These are phyloP conservation scores for Neostapfia colusana DNA, from an alignment of 176 grass and related monocot genomes.

Conservation along the genomic window DNA sequence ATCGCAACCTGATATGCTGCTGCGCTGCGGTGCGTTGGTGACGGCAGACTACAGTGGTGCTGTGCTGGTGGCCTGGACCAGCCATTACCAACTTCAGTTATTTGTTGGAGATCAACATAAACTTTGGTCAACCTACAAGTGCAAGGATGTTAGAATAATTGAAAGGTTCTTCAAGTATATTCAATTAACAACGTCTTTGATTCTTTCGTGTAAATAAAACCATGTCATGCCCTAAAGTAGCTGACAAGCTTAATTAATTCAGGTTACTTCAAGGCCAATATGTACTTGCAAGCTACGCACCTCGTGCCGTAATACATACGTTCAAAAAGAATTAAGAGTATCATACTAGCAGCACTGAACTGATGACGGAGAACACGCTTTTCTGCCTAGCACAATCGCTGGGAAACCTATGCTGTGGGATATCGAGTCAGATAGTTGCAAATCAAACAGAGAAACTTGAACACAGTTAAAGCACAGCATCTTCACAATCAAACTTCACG, in stretches of 20 bases:
- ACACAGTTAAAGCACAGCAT: constrained; percentile 21
- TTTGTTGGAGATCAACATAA: neutral
- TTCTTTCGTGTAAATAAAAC: neutral
- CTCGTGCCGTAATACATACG: no score
- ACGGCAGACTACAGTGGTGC: no score
- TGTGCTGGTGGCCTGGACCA: neutral
- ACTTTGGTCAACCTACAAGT: neutral
- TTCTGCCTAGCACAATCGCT: no score
- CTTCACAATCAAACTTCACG: constrained; percentile 16
- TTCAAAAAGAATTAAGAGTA: no score
- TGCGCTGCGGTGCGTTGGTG: neutral
- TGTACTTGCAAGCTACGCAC: no score
- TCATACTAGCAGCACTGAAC: neutral
- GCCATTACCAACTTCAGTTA: no score
- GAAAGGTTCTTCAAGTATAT: neutral
- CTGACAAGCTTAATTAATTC: no score
- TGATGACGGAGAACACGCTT: neutral
- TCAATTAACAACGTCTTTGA: neutral
- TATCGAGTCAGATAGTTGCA: neutral
- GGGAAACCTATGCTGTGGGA: neutral
- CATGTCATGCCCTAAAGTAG: no score
- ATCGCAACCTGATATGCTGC: neutral
- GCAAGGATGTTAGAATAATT: neutral
- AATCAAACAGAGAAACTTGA: constrained; percentile 14
- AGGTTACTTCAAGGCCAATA: no score